Evolutionary conservation across 2,329 filamentous ascomycete genomes (phyloP).

Genomic region (Domatiomyces catenatus): DNA sequence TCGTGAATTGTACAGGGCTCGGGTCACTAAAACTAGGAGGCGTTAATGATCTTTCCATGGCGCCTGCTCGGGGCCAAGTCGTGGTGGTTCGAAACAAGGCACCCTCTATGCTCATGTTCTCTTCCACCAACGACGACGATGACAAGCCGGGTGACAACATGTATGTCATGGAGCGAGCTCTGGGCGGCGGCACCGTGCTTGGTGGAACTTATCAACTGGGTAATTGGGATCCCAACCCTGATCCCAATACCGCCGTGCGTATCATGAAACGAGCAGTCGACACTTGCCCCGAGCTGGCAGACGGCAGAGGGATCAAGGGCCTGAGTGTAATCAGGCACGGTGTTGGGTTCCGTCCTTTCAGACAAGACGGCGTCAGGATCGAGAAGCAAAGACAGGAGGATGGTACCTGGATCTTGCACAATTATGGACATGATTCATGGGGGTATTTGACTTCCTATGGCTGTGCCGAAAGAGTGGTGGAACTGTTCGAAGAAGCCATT

Average conservation of each 20-base stretch:
- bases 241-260: slow-evolving; percentile 57
- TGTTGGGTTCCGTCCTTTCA: slow-evolving; percentile 62
- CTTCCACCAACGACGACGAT: slow-evolving; percentile 55
- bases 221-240: slow-evolving; percentile 62
- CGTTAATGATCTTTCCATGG: slow-evolving; percentile 56
- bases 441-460: slow-evolving; percentile 56
- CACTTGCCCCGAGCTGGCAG: slow-evolving; percentile 43
- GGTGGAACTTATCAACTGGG: slow-evolving; percentile 70
- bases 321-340: slow-evolving; percentile 63
- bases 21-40: slow-evolving; percentile 61
- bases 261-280: slow-evolving; percentile 64
- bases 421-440: slow-evolving; percentile 31
- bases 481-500: slow-evolving; percentile 30
- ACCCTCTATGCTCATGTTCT: slow-evolving; percentile 51
- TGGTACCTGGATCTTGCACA: slow-evolving; percentile 54
- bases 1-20: slow-evolving; percentile 75
- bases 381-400: slow-evolving; percentile 50
- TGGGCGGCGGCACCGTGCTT: slow-evolving; percentile 60
- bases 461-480: slow-evolving; percentile 49
- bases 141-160: slow-evolving; percentile 42
- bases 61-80: slow-evolving; percentile 65
- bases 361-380: slow-evolving; percentile 56
- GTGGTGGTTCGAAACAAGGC: slow-evolving; percentile 68
- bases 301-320: slow-evolving; percentile 53
- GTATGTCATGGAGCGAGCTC: slow-evolving; percentile 68